These are phyloP conservation scores for Mallotus nudiflorus DNA, from an alignment of 345 rosid species.

Conservation along the genomic window DNA sequence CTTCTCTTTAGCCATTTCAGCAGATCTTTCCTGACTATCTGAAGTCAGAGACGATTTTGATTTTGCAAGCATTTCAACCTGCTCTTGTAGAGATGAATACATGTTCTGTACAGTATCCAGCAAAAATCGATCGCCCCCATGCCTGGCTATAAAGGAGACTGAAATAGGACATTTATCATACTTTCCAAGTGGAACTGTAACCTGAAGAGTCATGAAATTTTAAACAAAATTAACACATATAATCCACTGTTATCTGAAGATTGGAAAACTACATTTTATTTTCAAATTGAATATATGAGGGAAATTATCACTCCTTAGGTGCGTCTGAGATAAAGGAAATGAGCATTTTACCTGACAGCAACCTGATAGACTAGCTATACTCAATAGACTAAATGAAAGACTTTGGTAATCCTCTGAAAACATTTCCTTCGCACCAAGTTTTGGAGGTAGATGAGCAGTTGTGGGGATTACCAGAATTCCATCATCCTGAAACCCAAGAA, in stretches of 20 bases:
- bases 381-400: slow-evolving; percentile 56
- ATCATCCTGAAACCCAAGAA: slow-evolving; percentile 60
- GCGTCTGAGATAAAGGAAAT: slow-evolving; percentile 17
- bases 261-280: background rate
- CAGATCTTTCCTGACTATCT: slow-evolving; percentile 51
- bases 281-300: background rate
- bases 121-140: slow-evolving; percentile 87
- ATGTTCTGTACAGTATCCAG: slow-evolving; percentile 72
- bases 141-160: slow-evolving; percentile 76
- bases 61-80: slow-evolving; percentile 47
- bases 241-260: background rate
- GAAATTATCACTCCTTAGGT: background rate
- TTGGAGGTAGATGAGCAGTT: slow-evolving; percentile 72
- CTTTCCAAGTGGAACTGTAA: slow-evolving; percentile 67
- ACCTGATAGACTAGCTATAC: slow-evolving; percentile 91
- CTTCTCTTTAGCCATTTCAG: slow-evolving; percentile 94
- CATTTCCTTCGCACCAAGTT: slow-evolving; percentile 79
- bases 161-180: slow-evolving; percentile 76
- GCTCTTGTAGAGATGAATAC: slow-evolving; percentile 69
- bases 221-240: background rate
- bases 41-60: slow-evolving; percentile 44
- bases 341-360: slow-evolving; percentile 80
- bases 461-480: slow-evolving; percentile 88
- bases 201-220: slow-evolving; percentile 43
- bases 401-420: slow-evolving; percentile 66